These are phyloP conservation scores for Fraxinus quadrangulata DNA, from an alignment of 257 asterid genomes.

Conservation along the genomic window DNA sequence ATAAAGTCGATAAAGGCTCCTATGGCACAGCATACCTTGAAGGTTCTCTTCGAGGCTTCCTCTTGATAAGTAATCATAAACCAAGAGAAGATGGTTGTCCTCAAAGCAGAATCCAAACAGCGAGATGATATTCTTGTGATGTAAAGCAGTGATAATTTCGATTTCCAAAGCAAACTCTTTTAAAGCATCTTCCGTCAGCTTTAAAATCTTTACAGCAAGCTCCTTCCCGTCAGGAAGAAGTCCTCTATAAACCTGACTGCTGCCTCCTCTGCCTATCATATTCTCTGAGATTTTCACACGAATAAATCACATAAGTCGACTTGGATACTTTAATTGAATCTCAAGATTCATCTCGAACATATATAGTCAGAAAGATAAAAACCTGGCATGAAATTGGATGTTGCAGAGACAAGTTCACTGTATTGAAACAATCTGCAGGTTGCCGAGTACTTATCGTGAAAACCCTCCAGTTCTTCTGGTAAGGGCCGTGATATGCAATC, in stretches of 20 bases:
- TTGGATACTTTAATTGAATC: not conserved
- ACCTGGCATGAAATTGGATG: conserved; percentile 66
- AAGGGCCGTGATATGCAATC: conserved; percentile 36
- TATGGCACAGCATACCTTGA: conserved; percentile 54
- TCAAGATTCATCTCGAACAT: not conserved
- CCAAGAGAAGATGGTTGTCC: conserved; percentile 71
- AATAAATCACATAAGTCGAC: conserved; percentile 7
- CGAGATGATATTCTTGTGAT: conserved; percentile 88
- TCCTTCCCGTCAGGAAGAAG: conserved; percentile 83
- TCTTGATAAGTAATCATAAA: conserved; percentile 82
- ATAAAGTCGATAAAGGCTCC: not conserved
- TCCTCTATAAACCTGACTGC: conserved; percentile 87
- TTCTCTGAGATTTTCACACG: conserved; percentile 49
- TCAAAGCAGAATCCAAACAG: conserved; percentile 90
- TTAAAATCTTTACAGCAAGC: conserved; percentile 88
- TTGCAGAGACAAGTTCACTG: conserved; percentile 76
- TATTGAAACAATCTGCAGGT: conserved; percentile 73
- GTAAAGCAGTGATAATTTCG: conserved; percentile 77
- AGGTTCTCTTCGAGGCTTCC: conserved; percentile 99
- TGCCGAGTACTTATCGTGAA: conserved; percentile 83
- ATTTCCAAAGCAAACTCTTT: conserved; percentile 81
- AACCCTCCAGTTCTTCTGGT: conserved; percentile 67
- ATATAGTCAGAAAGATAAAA: conserved; percentile 4
- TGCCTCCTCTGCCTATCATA: conserved; percentile 92
- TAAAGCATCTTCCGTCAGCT: conserved; percentile 67